phyloP scores from a whole-genome alignment of 169 alveolate species.

The Cyclospora cayetanensis region DNA sequence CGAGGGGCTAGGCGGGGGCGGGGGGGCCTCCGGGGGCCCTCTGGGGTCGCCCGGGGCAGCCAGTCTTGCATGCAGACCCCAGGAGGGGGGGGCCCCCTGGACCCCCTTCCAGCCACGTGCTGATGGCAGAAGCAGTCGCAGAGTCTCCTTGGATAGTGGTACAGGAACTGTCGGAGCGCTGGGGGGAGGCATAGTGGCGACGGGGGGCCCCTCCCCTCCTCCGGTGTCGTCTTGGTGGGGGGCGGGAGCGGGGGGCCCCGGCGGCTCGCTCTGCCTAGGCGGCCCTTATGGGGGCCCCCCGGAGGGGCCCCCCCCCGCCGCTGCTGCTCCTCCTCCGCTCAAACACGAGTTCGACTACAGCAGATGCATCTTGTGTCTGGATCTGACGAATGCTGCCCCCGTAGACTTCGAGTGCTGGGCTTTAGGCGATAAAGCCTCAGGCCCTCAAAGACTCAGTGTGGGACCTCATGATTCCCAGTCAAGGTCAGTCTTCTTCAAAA shows the following conservation, averaged over 20 bases:
- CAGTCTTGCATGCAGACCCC: background rate
- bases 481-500: background rate
- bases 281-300: background rate
- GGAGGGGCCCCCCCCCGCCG: too few species aligned
- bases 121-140: background rate
- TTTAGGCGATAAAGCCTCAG: background rate
- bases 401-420: slow-evolving; percentile 1
- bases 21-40: background rate
- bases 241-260: background rate
- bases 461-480: slow-evolving; percentile 32
- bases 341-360: slow-evolving; percentile 23
- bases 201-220: too few species aligned
- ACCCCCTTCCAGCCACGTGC: background rate
- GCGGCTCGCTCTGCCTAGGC: background rate
- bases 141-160: background rate
- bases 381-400: background rate
- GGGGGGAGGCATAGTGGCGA: too few species aligned
- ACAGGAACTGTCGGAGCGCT: too few species aligned
- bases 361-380: slow-evolving; percentile 13
- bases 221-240: background rate
- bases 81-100: background rate
- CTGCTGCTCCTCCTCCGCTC: too few species aligned
- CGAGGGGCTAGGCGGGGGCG: background rate
- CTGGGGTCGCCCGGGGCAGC: background rate
- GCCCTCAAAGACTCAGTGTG: background rate